Base-by-base conservation (phyloP, 2,329 filamentous ascomycete genomes). In the Fusarium dimerum region DNA sequence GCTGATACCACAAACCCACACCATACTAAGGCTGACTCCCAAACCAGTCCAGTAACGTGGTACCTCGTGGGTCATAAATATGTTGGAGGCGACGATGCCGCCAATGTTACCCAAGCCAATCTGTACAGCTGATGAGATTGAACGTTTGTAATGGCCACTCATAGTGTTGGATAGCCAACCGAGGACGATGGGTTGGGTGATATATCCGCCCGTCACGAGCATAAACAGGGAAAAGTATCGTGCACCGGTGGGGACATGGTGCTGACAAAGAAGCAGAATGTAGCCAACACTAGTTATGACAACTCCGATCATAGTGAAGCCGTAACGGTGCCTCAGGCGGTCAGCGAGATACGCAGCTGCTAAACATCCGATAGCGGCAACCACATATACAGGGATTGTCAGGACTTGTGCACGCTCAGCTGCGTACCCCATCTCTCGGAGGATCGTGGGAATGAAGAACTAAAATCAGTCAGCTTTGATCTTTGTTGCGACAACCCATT, bases 101-200 rank as follows among this genome's bases (percentile, higher is more conserved):
- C 73, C 76, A 8, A 75, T 56, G 62, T 82, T 82, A 12, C 80
- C 80, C 6, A 81, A 71, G 52, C 76, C 62, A 44, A 67, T 56
- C 70, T 77, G 77, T 55, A 83, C 72, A 15, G 80, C 81, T 17
- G 79, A 73, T 6, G 76, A 74, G 29, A 85, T 73, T 1, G 75
- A 72, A 16, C 80, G 75, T 69, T 85, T 85, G 65, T 82, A 84
- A 63, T 83, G 80, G 1, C 81, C 81, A 1, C 73, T 76, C 57
- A 83, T 73, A 56, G 81, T 81, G 63, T 85, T 84, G 51, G 74
- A 61, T 10, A 85, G 69, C 82, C 82, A 86, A 7, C 74, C 78
- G 26, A 85, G 68, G 2, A 75, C 73, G 40, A 85, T 75, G 2
- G 82, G 81, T 54, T 81, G 78, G 4, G 77, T 76, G 46, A 80